Base-by-base conservation (phyloP, 2,329 filamentous ascomycete species). In the Helminthosporium solani region DNA sequence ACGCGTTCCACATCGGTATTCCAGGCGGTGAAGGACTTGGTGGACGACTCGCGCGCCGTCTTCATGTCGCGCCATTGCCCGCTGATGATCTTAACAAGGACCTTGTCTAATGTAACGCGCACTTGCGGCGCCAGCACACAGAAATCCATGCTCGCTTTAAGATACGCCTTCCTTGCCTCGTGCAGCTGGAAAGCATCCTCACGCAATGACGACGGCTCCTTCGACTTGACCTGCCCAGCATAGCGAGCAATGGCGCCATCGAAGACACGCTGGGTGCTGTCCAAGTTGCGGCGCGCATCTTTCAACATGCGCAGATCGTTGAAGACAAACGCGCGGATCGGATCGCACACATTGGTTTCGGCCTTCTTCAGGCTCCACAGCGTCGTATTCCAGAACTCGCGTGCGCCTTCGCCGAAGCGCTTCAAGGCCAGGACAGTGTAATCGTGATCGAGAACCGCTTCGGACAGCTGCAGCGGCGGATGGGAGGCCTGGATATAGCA, bases 181-280 rank as follows among this genome's bases (percentile, higher is more conserved):
- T 96, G 94, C 30, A 97, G 83, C 66, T 94, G 86, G 63, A 99
- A 99, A 0, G 94, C 94, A 71, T 99, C 94, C 70, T 99, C 94
- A 49, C 94, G 82, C 45, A 99, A 76, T 1, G 90, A 83, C 0
- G 90, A 96, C 0, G 92, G 83, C 70, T 99, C 94, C 72, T 97
- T 99, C 5, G 89, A 86, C 75, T 96, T 97, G 55, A 85, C 87
- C 70, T 96, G 90, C 2, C 81, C 78, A 4, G 90, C 81, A 64
- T 95, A 97, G 47, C 91, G 84, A 18, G 88, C 82, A 47, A 96
- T 80, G 2, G 88, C 83, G 44, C 81, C 80, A 67, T 99, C 94
- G 62, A 91, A 96, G 2, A 82, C 80, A 70, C 90, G 89, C 70
- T 99, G 94, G 0, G 88, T 78, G 37, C 82, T 76, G 49, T 96